Conservation (phyloP, 768 basidiomycete species). For the Russula dissimulans region DNA sequence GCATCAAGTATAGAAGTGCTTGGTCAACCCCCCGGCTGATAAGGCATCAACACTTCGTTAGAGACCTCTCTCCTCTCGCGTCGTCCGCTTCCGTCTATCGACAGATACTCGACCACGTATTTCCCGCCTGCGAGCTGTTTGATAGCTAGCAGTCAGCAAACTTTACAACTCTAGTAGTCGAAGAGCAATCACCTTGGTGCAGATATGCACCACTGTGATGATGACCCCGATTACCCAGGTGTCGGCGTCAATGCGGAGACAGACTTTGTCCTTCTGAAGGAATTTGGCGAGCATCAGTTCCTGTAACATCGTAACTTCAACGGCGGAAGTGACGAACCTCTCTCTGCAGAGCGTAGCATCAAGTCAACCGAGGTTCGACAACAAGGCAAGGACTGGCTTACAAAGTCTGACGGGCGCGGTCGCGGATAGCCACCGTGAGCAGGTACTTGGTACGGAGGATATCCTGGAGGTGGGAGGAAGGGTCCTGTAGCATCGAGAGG, state of each 20-base stretch:
- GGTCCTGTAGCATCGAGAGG: neutral
- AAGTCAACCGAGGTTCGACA: neutral
- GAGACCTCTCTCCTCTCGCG: neutral
- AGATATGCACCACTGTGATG: conserved; percentile 20
- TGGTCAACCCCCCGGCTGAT: neutral
- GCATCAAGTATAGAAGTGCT: no score
- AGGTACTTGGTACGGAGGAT: neutral
- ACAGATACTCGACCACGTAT: conserved; percentile 5
- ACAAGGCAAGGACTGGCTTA: neutral
- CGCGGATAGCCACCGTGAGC: neutral
- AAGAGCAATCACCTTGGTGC: conserved; percentile 12
- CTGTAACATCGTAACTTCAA: neutral
- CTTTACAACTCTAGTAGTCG: neutral
- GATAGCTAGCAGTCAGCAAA: neutral
- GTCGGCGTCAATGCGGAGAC: conserved; percentile 25
- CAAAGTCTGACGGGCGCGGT: neutral
- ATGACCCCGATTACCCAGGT: conserved; percentile 30
- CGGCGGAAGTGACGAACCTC: neutral
- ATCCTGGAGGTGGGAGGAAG: neutral
- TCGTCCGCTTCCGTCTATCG: conserved; percentile 2
- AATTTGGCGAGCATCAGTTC: neutral
- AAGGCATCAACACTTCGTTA: neutral
- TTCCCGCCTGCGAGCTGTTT: conserved; percentile 1
- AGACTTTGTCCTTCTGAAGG: conserved; percentile 23
- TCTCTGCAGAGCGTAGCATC: neutral